phyloP scores from a whole-genome alignment of 805 yeast genomes.

The Kodamaea laetipori region DNA sequence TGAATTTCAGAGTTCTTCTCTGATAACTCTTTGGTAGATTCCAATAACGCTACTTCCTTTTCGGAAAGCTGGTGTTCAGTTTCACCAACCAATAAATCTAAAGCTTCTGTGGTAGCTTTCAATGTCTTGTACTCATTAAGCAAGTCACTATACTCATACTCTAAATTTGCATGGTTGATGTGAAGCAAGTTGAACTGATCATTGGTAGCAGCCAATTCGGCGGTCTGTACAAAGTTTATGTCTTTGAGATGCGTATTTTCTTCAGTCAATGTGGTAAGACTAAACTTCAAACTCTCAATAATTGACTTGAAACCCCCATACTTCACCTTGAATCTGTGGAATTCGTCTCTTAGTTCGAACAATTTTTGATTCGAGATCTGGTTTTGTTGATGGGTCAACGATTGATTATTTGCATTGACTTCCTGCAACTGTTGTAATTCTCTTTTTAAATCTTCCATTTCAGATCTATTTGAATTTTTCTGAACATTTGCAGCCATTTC shows the following conservation, averaged over 20 bases:
- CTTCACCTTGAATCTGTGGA: constrained; percentile 14
- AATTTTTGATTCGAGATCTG: constrained; percentile 11
- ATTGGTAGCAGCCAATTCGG: constrained; percentile 11
- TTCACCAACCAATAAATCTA: constrained; percentile 9
- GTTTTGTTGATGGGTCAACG: constrained; percentile 8
- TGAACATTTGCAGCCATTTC: constrained; percentile 1
- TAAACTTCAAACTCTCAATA: constrained; percentile 7
- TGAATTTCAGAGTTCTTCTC: constrained; percentile 9
- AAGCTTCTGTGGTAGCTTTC: constrained; percentile 2
- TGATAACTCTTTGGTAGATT: constrained; percentile 14
- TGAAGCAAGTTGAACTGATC: constrained; percentile 14
- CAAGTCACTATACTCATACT: constrained; percentile 9
- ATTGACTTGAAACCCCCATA: constrained; percentile 12
- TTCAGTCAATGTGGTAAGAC: constrained; percentile 8
- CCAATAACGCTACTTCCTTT: constrained; percentile 14
- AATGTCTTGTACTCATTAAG: constrained; percentile 10
- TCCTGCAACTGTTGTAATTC: constrained; percentile 14
- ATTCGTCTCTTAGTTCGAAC: constrained; percentile 15
- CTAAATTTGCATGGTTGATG: constrained; percentile 12
- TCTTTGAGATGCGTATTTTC: constrained; percentile 15
- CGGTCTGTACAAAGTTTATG: constrained; percentile 11
- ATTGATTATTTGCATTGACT: constrained; percentile 6
- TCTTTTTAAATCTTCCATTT: constrained; percentile 17
- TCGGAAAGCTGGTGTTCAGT: constrained; percentile 12
- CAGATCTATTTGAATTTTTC: constrained; percentile 14